Base-by-base conservation (phyloP, 768 basidiomycete genomes). In the Scleroderma citrinum region DNA sequence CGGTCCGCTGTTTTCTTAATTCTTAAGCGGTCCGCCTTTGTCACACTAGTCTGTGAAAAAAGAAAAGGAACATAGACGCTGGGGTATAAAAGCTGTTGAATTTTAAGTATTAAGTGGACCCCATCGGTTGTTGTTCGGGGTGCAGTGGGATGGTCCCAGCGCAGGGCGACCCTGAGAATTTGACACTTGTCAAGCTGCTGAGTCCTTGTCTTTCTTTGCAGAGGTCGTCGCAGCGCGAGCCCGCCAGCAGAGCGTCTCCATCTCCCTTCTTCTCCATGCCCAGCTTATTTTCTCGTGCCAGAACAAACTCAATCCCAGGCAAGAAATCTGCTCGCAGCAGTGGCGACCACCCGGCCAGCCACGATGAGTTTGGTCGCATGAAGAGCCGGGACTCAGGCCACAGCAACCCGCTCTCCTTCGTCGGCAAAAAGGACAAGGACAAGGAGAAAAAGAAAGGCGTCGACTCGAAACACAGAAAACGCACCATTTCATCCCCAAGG, bases 231-330 rank as follows among this genome's bases (percentile, higher is more conserved):
- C 56, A 48, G 51, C 46, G 21, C 50, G 20, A 31, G 43, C 10
- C 48, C 50, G 46, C 58, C 41, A 40, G 43, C 29, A 42, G 40
- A 42, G 36, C 36, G 34, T 34, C 47, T 20, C 50, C 35, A 23
- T 41, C 32, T 26, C 37, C 26, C 19, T 39, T 46, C 47, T 49
- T 54, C 59, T 66, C 75, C 69, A 86, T 87, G 84, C 83, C 78
- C 72, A 83, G 80, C 66, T 62, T 86, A 69, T 87, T 87, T 69
- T 84, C 85, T 64, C 80, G 84, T 57, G 63, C 80, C 54, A 77
- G 85, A 46, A 83, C 83, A 42, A 74, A 71, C 48, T 84, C 84
- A 19, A 76, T 77, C 2, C 70, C 79, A 32, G 38, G 23, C 51
- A 55, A 20, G 23, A 44, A 44, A 44, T 30, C 43, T 17, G 19